A percentile compares a stretch with the other conserved stretches of the same genome.
These are phyloP conservation scores for Chytriomyces sp. DNA, from an alignment of 192 early-diverging fungal genomes.

Conservation along the genomic window DNA sequence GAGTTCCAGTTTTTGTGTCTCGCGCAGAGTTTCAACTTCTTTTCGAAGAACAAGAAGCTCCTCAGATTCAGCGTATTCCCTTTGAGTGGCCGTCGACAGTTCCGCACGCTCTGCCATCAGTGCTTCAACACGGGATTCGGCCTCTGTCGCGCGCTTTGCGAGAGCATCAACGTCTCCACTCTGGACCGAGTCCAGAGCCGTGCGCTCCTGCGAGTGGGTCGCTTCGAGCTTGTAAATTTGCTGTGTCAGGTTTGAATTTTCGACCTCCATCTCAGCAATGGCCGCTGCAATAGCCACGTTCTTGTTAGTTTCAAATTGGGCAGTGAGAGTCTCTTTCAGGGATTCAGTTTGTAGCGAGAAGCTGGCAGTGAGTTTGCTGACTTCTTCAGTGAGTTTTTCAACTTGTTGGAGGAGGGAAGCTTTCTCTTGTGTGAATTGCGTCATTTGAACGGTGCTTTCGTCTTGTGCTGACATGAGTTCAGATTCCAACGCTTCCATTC, in stretches of 20 bases:
- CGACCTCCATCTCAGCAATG: neutral
- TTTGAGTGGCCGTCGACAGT: too few relatives aligned
- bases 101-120: neutral
- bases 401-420: neutral
- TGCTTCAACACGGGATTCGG: neutral
- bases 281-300: neutral
- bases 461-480: neutral
- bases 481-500: neutral
- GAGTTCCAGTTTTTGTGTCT: neutral
- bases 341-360: neutral
- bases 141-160: neutral
- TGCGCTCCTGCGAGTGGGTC: too few relatives aligned
- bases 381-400: neutral
- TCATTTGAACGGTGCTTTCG: neutral
- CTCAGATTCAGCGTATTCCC: too few relatives aligned
- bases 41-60: too few relatives aligned
- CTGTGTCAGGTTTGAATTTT: conserved; percentile 1
- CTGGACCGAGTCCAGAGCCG: neutral
- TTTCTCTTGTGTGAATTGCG: neutral
- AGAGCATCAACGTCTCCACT: neutral
- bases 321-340: neutral
- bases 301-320: neutral
- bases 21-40: neutral
- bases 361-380: neutral
- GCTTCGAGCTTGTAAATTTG: too few relatives aligned